Base-by-base conservation (phyloP, 139 green algal genomes). In the Helicosporidium sp. region DNA sequence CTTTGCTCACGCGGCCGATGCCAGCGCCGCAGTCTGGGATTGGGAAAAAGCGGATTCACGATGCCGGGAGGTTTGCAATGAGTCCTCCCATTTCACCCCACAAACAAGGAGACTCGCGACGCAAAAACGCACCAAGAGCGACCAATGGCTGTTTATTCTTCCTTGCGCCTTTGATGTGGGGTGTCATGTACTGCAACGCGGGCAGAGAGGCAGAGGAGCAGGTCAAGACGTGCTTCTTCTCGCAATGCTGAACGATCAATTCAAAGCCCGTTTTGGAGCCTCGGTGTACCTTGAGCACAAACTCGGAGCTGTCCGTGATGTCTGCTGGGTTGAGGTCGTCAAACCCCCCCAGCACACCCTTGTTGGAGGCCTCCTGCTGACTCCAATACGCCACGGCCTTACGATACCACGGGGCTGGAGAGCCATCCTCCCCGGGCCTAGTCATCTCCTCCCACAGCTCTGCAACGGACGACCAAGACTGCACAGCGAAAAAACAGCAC, bases 1-100 rank as follows among this genome's bases (percentile, higher is more conserved):
- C 54, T 57, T 85, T 58, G 2, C 69, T 75, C 2, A 96, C 82
- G 5, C 87, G 68, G 5, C 87, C 87, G 22, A 96, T 77, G 12
- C 87, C 87, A 7, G 87, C 87, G 6, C 87, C 87, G 54, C 85
- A 95, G 51, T 96, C 87, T 36, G 46, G 24, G 20, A 43, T 13
- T 43, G 12, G 39, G 16, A 10, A 43, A 25, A 37, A n/a, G n/a
- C n/a, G n/a, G n/a, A n/a, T n/a, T n/a, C n/a, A n/a, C n/a, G n/a
- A n/a, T n/a, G n/a, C n/a, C n/a, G n/a, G n/a, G n/a, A n/a, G n/a
- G n/a, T n/a, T n/a, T n/a, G n/a, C n/a, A n/a, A n/a, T n/a, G n/a
- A n/a, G n/a, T n/a, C n/a, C n/a, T n/a, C n/a, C n/a, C n/a, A n/a
- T n/a, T n/a, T n/a, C n/a, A n/a, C n/a, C n/a, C n/a, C n/a, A n/a